A percentile compares a stretch with the other conserved stretches of the same genome.
phyloP scores from a whole-genome alignment of 164 flowering plant genomes.

The Berberis thunbergii region DNA sequence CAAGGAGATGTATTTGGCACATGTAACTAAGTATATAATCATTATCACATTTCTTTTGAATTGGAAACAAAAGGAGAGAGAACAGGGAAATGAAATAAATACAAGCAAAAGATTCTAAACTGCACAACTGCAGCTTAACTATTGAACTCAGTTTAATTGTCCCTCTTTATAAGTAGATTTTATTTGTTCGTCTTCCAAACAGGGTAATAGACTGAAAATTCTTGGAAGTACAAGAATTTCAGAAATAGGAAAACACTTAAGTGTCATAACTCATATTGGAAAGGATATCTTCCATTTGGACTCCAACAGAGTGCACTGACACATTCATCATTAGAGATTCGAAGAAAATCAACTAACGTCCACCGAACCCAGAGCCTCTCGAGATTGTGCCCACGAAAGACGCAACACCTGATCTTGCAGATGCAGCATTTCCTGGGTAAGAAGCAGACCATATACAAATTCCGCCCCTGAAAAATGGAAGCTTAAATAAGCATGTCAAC shows the following conservation, averaged over 20 bases:
- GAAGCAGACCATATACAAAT: constrained; percentile 96
- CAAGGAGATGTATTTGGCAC: not conserved
- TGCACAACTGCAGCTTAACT: no score
- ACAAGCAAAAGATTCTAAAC: no score
- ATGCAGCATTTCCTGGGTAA: constrained; percentile 77
- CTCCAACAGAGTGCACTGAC: constrained; percentile 90
- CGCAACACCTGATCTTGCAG: constrained; percentile 70
- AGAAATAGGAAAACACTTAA: not conserved
- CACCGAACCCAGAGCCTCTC: constrained; percentile 72
- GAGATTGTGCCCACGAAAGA: constrained; percentile 53
- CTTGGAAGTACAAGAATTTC: not conserved
- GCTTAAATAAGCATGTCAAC: not conserved
- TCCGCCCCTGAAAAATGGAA: constrained; percentile 63
- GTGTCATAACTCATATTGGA: not conserved
- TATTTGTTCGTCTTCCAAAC: no score
- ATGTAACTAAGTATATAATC: no score
- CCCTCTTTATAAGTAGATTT: no score
- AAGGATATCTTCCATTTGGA: constrained; percentile 96
- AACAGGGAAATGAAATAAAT: no score
- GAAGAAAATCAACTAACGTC: constrained; percentile 83
- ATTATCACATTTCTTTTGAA: no score
- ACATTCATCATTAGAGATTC: constrained; percentile 50
- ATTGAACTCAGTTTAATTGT: no score
- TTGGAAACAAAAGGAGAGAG: no score
- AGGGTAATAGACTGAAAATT: no score